These are phyloP conservation scores for Articulospora tetracladia DNA, from an alignment of 495 filamentous ascomycete genomes.

Conservation along the genomic window DNA sequence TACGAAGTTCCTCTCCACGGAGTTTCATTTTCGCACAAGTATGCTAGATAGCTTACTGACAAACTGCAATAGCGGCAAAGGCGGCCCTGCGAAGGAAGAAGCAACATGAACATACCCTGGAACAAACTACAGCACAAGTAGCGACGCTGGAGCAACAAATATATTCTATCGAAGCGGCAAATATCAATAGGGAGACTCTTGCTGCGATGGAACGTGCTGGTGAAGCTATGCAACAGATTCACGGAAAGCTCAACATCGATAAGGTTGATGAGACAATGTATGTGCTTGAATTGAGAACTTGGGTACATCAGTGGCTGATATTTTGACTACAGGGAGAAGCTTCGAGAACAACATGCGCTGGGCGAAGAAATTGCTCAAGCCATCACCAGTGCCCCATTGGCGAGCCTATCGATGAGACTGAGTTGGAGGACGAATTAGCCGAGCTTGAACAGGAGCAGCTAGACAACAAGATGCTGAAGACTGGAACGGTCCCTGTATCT, in stretches of 20 bases:
- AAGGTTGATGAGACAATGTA: conserved; percentile 96
- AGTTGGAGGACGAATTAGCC: conserved; percentile 76
- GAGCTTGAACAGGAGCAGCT: conserved; percentile 80
- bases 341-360: conserved; percentile 87
- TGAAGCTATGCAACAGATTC: conserved; percentile 86
- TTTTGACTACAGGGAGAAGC: conserved; percentile 66
- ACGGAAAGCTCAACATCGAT: conserved; percentile 83
- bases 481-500: conserved; percentile 65
- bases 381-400: conserved; percentile 70
- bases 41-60: conserved; percentile 15
- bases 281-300: conserved; percentile 30
- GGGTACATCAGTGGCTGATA: conserved; percentile 22
- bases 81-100: conserved; percentile 94
- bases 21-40: too few relatives aligned
- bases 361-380: conserved; percentile 87
- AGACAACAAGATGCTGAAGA: conserved; percentile 90
- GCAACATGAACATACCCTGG: conserved; percentile 81
- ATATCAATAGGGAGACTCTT: conserved; percentile 97
- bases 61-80: conserved; percentile 66
- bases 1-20: neutral
- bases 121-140: conserved; percentile 86
- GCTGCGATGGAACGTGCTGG: conserved; percentile 89
- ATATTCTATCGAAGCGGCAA: conserved; percentile 93
- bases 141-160: conserved; percentile 92
- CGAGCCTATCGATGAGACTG: conserved; percentile 78